phyloP scores from a whole-genome alignment of 108 stramenopile species.

The Seminavis robusta region DNA sequence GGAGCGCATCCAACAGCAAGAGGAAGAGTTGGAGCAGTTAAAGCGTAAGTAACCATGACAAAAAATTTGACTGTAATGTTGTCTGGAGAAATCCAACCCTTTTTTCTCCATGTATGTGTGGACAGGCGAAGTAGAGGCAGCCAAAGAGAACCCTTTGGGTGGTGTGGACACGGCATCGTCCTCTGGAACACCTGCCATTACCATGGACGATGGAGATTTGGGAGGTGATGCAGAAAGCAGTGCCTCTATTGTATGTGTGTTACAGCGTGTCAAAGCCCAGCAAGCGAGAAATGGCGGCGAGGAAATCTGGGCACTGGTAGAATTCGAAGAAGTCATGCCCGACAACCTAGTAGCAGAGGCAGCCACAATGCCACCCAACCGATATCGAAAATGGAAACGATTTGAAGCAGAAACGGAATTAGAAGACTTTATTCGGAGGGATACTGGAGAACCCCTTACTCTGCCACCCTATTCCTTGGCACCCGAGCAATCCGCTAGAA shows the following conservation, averaged over 20 bases:
- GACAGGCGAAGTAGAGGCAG: background rate
- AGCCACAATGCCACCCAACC: constrained; percentile 15
- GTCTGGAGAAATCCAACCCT: too few species aligned
- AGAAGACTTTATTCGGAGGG: constrained; percentile 74
- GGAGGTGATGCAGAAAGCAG: background rate
- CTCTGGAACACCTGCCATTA: background rate
- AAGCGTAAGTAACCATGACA: constrained; percentile 9
- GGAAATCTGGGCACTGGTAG: constrained; percentile 81
- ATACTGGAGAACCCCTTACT: constrained; percentile 81
- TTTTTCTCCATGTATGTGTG: background rate
- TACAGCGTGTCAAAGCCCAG: constrained; percentile 52
- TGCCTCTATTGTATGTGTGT: constrained; percentile 54
- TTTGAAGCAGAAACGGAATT: constrained; percentile 70
- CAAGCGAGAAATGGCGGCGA: constrained; percentile 13
- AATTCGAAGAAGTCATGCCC: constrained; percentile 53
- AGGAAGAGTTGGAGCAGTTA: constrained; percentile 55
- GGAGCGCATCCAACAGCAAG: constrained; percentile 82
- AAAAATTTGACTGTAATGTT: background rate
- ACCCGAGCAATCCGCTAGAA: constrained; percentile 69
- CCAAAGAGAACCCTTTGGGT: background rate
- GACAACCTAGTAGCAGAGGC: constrained; percentile 16
- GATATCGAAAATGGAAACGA: constrained; percentile 65
- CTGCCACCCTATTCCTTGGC: constrained; percentile 76
- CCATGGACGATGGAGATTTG: background rate
- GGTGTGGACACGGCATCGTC: background rate